These are phyloP conservation scores for Chlorociboria aeruginascens DNA, from an alignment of 495 filamentous ascomycete species.

Conservation along the genomic window DNA sequence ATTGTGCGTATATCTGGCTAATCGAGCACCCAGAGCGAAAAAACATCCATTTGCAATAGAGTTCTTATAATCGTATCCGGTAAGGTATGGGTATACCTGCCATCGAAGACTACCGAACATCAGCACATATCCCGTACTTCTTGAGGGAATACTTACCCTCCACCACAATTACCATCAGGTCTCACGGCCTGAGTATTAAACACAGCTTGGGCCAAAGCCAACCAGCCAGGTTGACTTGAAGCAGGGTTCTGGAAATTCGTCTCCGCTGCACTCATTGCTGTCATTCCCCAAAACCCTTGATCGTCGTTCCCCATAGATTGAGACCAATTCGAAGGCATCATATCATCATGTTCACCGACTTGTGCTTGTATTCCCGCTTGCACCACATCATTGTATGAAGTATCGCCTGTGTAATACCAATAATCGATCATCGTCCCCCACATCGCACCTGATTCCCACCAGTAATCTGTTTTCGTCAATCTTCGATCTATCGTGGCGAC, in stretches of 20 bases:
- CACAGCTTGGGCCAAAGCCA: constrained; percentile 56
- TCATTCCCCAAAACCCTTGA: constrained; percentile 61
- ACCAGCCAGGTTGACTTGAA: constrained; percentile 67
- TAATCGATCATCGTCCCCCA: constrained; percentile 69
- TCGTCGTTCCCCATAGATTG: constrained; percentile 76
- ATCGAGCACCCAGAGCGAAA: constrained; percentile 70
- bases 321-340: constrained; percentile 37
- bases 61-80: constrained; percentile 84
- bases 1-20: constrained; percentile 69
- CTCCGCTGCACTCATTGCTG: constrained; percentile 59
- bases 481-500: background rate
- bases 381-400: constrained; percentile 51
- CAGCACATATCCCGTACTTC: constrained; percentile 50
- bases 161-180: constrained; percentile 59
- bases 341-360: constrained; percentile 52
- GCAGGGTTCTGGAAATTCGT: constrained; percentile 55
- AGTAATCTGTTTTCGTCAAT: constrained; percentile 32
- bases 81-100: constrained; percentile 71
- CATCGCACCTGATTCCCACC: constrained; percentile 70
- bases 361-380: constrained; percentile 56
- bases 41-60: constrained; percentile 77
- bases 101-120: constrained; percentile 65
- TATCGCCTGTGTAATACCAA: constrained; percentile 64
- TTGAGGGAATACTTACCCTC: constrained; percentile 56
- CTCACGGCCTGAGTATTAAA: constrained; percentile 44